Conservation (phyloP, 2,329 filamentous ascomycete species). For the Fusarium gaditjirri region DNA sequence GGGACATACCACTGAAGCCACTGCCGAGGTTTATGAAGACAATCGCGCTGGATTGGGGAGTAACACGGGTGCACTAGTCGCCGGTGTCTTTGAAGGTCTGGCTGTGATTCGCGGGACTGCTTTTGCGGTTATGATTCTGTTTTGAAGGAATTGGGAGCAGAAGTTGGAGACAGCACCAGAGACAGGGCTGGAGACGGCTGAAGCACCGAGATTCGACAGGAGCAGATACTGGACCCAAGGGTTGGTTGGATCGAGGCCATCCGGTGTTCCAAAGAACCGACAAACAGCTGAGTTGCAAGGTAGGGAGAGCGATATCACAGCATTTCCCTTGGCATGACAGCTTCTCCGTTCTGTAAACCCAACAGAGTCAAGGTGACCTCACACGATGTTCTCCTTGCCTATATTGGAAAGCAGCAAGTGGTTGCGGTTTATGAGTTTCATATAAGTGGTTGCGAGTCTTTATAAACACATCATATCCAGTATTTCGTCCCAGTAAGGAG, state of each 20-base stretch:
- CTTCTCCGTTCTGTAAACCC: background rate
- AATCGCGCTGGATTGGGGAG: constrained; percentile 1
- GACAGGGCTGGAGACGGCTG: background rate
- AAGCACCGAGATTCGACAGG: background rate
- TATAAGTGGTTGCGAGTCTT: no score
- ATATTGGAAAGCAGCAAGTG: no score
- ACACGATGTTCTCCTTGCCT: background rate
- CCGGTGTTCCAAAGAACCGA: background rate
- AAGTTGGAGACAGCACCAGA: background rate
- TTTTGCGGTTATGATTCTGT: background rate
- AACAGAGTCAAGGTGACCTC: background rate
- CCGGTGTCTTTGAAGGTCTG: constrained; percentile 49
- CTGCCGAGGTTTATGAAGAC: background rate
- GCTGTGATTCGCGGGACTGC: constrained; percentile 41
- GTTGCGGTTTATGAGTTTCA: no score
- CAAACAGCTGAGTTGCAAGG: background rate
- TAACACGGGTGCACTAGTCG: constrained; percentile 48
- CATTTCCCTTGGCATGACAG: background rate
- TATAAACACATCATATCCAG: no score
- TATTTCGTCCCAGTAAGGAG: no score
- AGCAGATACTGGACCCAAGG: background rate
- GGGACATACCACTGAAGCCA: constrained; percentile 8
- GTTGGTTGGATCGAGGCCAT: background rate
- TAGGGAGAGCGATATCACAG: no score
- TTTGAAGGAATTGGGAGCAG: background rate